A percentile compares a stretch with the other conserved stretches of the same genome.
phyloP scores from a whole-genome alignment of 164 flowering plant genomes.

The Macadamia integrifolia region DNA sequence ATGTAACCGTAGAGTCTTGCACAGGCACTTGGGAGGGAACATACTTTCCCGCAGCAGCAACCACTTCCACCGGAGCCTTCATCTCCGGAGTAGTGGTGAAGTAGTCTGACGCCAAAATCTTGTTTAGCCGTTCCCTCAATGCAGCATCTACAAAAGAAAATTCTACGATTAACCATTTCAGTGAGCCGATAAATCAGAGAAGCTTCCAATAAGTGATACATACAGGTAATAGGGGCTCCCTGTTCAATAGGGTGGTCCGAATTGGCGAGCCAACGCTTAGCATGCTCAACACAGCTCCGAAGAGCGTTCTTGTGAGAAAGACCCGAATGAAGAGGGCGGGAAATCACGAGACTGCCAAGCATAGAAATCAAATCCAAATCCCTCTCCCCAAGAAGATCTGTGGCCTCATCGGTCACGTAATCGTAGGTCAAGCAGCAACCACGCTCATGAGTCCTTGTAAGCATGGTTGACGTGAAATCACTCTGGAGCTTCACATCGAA shows the following conservation, averaged over 20 bases:
- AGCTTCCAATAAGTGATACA: neutral
- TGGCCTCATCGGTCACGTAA: conserved; percentile 87
- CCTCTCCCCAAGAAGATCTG: conserved; percentile 67
- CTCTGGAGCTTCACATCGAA: conserved; percentile 79
- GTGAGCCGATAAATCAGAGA: neutral
- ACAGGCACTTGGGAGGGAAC: conserved; percentile 50
- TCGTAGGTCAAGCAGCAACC: conserved; percentile 92
- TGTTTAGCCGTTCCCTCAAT: conserved; percentile 67
- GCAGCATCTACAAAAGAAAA: conserved; percentile 50
- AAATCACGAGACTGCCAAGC: conserved; percentile 53
- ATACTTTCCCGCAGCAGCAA: conserved; percentile 68
- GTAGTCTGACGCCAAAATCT: conserved; percentile 82
- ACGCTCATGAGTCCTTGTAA: conserved; percentile 77
- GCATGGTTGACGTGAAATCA: conserved; percentile 67
- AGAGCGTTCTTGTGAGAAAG: conserved; percentile 81
- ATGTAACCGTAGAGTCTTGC: conserved; percentile 18
- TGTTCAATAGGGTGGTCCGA: conserved; percentile 57
- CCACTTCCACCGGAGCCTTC: conserved; percentile 68
- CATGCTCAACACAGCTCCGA: conserved; percentile 66
- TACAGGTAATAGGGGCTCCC: conserved; percentile 60
- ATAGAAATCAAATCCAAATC: conserved; percentile 78
- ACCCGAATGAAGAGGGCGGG: conserved; percentile 64
- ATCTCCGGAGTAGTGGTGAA: conserved; percentile 80
- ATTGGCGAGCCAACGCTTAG: conserved; percentile 69
- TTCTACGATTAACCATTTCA: conserved; percentile 1